phyloP scores from a whole-genome alignment of 805 yeast species.

The Kuraishia piskuri region DNA sequence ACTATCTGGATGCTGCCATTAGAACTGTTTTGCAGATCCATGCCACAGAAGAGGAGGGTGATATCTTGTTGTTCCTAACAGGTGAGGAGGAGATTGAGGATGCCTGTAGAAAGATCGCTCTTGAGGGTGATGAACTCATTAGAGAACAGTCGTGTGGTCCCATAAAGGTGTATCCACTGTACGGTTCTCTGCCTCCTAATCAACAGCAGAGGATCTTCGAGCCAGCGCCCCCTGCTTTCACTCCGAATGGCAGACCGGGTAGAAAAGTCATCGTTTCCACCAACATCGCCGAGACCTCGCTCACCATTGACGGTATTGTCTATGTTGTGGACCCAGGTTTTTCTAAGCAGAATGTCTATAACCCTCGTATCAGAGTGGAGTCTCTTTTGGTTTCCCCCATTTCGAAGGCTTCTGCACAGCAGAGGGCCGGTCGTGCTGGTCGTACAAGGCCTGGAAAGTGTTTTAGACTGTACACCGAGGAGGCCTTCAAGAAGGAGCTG shows the following conservation, averaged over 20 bases:
- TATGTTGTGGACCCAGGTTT: constrained; percentile 98
- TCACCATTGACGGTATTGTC: constrained; percentile 95
- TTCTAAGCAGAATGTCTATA: constrained; percentile 92
- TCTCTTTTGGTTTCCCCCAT: constrained; percentile 91
- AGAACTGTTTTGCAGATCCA: constrained; percentile 94
- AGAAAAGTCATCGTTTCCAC: constrained; percentile 89
- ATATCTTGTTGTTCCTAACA: constrained; percentile 75
- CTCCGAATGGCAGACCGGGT: constrained; percentile 82
- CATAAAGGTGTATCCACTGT: constrained; percentile 79
- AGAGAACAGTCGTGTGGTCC: constrained; percentile 92
- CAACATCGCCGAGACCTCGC: constrained; percentile 95
- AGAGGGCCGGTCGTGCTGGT: constrained; percentile 99
- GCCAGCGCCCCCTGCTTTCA: constrained; percentile 72
- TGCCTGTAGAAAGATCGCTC: constrained; percentile 79
- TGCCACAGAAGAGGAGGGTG: constrained; percentile 94
- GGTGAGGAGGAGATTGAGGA: constrained; percentile 99
- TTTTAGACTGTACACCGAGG: constrained; percentile 93
- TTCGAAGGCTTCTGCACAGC: constrained; percentile 96
- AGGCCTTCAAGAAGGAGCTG: constrained; percentile 88
- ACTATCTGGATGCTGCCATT: constrained; percentile 89
- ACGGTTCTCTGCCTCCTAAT: constrained; percentile 94
- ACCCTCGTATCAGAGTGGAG: constrained; percentile 93
- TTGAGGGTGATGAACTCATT: constrained; percentile 83
- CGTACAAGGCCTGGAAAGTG: constrained; percentile 98
- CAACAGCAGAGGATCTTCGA: constrained; percentile 93